Percentiles rank a stretch among this genome's conserved stretches.
These are phyloP conservation scores for Dissoconium aciculare DNA, from an alignment of 2,329 filamentous ascomycete genomes.

Conservation along the genomic window DNA sequence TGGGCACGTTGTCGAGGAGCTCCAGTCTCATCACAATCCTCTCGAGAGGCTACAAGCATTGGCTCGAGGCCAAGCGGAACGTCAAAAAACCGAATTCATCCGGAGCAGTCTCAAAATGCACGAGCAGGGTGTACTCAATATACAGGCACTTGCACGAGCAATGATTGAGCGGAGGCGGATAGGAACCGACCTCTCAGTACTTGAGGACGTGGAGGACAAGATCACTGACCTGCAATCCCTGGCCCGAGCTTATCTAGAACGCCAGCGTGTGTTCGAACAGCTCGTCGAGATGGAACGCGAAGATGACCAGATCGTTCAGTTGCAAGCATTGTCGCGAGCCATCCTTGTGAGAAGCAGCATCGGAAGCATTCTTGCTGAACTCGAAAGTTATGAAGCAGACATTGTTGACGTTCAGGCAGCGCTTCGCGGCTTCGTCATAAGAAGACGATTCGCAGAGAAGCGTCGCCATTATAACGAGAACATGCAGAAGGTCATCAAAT, in stretches of 20 bases:
- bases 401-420: conserved; percentile 62
- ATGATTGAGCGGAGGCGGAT: conserved; percentile 31
- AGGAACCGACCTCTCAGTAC: conserved; percentile 33
- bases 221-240: conserved; percentile 52
- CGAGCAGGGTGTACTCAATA: conserved; percentile 28
- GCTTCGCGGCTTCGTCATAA: conserved; percentile 57
- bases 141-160: conserved; percentile 41
- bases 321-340: conserved; percentile 65
- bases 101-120: conserved; percentile 31
- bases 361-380: conserved; percentile 55
- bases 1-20: conserved; percentile 18
- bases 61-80: conserved; percentile 20
- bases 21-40: conserved; percentile 3
- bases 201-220: conserved; percentile 42
- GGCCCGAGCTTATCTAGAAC: conserved; percentile 49
- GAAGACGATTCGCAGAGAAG: conserved; percentile 67
- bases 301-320: conserved; percentile 47
- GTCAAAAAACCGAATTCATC: conserved; percentile 12
- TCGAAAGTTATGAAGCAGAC: conserved; percentile 70
- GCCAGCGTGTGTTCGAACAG: conserved; percentile 46
- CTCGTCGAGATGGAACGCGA: conserved; percentile 57
- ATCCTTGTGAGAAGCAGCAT: conserved; percentile 64
- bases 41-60: conserved; percentile 27
- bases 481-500: conserved; percentile 98
- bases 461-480: conserved; percentile 82